Evolutionary conservation across 495 filamentous ascomycete genomes (phyloP).

Genomic region (Xylaria nigripes): DNA sequence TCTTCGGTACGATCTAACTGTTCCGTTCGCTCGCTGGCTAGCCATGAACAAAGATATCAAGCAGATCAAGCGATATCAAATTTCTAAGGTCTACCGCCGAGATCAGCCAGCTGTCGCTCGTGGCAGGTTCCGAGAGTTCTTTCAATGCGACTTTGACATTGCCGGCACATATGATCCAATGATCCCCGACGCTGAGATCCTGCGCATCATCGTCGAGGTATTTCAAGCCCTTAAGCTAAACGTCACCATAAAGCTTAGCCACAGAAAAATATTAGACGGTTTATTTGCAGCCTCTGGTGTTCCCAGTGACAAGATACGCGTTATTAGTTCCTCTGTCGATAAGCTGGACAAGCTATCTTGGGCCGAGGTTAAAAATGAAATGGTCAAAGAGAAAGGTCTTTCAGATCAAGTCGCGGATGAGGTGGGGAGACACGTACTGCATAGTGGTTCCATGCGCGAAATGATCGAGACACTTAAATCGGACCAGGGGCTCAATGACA

Average conservation of each 20-base stretch:
- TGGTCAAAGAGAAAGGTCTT: constrained; percentile 71
- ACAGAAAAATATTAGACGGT: constrained; percentile 71
- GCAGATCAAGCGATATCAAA: constrained; percentile 82
- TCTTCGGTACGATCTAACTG: constrained; percentile 72
- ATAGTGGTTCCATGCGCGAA: constrained; percentile 51
- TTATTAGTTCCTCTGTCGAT: constrained; percentile 69
- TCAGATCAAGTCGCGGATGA: constrained; percentile 55
- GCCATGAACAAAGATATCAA: constrained; percentile 73
- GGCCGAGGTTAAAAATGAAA: constrained; percentile 68
- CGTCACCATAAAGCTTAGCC: constrained; percentile 68
- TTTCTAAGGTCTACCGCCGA: constrained; percentile 67
- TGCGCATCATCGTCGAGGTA: constrained; percentile 63
- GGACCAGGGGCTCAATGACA: constrained; percentile 48
- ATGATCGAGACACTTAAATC: constrained; percentile 49
- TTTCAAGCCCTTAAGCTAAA: constrained; percentile 57
- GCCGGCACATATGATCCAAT: constrained; percentile 68
- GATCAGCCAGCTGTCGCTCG: constrained; percentile 62
- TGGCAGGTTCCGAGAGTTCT: constrained; percentile 76
- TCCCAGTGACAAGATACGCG: constrained; percentile 61
- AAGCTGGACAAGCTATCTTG: constrained; percentile 75
- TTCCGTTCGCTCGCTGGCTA: constrained; percentile 87
- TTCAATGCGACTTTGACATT: constrained; percentile 81
- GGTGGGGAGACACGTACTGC: constrained; percentile 61
- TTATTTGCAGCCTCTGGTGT: constrained; percentile 72
- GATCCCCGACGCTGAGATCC: constrained; percentile 72